Conservation (phyloP, 2,329 filamentous ascomycete species). For the Cladosporium halotolerans region DNA sequence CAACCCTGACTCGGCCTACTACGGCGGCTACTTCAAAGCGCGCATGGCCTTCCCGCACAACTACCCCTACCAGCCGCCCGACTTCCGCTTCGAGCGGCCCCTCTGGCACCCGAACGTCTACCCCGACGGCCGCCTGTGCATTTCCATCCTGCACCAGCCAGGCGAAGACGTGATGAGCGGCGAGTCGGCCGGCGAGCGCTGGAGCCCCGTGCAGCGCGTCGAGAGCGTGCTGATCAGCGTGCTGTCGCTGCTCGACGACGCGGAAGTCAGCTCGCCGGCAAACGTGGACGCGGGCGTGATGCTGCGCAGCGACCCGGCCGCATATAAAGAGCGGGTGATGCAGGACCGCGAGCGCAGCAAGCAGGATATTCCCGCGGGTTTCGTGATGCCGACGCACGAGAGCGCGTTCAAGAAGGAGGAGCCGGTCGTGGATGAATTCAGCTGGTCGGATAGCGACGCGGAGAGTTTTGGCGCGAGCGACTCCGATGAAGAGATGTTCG, state of each 20-base stretch:
- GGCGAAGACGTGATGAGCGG: conserved; percentile 92
- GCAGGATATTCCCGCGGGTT: conserved; percentile 70
- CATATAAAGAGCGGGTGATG: conserved; percentile 64
- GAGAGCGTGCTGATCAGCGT: conserved; percentile 93
- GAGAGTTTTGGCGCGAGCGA: conserved; percentile 76
- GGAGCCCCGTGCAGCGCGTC: conserved; percentile 88
- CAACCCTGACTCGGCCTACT: conserved; percentile 85
- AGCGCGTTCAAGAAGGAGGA: conserved; percentile 54
- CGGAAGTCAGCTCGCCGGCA: conserved; percentile 86
- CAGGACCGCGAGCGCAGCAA: conserved; percentile 68
- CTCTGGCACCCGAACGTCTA: conserved; percentile 95
- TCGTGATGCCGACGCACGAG: conserved; percentile 71
- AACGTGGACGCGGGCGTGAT: conserved; percentile 90
- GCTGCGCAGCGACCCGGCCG: conserved; percentile 64
- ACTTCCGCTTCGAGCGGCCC: conserved; percentile 74
- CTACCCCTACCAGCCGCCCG: conserved; percentile 85
- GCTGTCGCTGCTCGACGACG: conserved; percentile 84
- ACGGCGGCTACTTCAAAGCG: conserved; percentile 89
- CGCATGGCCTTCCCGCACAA: conserved; percentile 82
- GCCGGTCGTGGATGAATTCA: conserved; percentile 59
- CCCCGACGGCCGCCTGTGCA: conserved; percentile 81
- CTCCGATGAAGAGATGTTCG: conserved; percentile 45
- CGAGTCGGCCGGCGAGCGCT: conserved; percentile 82
- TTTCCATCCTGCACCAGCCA: conserved; percentile 89
- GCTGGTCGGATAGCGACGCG: conserved; percentile 51